These are phyloP conservation scores for Ormosia emarginata DNA, from an alignment of 306 rosid species.

Conservation along the genomic window DNA sequence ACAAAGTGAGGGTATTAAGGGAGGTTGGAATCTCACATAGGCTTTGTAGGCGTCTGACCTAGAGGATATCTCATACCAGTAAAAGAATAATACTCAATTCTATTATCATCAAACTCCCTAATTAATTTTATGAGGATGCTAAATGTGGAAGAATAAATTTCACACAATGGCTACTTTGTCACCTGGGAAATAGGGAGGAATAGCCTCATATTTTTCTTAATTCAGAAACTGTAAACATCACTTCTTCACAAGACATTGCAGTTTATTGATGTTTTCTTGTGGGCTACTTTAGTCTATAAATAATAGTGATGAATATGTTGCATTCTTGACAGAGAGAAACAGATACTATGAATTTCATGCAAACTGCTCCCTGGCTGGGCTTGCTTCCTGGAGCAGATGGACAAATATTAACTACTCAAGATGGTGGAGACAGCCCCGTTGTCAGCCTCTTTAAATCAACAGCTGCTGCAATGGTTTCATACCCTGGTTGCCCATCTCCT, in stretches of 20 bases:
- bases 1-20: background rate
- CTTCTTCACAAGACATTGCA: background rate
- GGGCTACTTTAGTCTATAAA: constrained; percentile 3
- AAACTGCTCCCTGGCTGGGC: constrained; percentile 98
- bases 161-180: background rate
- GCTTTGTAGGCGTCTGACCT: background rate
- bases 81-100: background rate
- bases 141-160: background rate
- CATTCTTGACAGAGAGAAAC: constrained; percentile 71
- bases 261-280: constrained; percentile 17
- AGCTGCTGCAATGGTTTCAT: constrained; percentile 69
- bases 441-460: constrained; percentile 85
- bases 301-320: background rate
- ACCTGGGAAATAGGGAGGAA: background rate
- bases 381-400: constrained; percentile 91
- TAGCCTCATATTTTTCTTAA: background rate
- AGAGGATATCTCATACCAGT: background rate
- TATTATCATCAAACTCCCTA: background rate
- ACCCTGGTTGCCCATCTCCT: constrained; percentile 65
- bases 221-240: background rate
- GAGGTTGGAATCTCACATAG: background rate
- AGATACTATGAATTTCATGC: constrained; percentile 87
- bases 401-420: constrained; percentile 76
- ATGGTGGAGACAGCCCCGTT: constrained; percentile 90
- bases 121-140: background rate